These are phyloP conservation scores for Collybia sordida DNA, from an alignment of 768 basidiomycete species.

Conservation along the genomic window DNA sequence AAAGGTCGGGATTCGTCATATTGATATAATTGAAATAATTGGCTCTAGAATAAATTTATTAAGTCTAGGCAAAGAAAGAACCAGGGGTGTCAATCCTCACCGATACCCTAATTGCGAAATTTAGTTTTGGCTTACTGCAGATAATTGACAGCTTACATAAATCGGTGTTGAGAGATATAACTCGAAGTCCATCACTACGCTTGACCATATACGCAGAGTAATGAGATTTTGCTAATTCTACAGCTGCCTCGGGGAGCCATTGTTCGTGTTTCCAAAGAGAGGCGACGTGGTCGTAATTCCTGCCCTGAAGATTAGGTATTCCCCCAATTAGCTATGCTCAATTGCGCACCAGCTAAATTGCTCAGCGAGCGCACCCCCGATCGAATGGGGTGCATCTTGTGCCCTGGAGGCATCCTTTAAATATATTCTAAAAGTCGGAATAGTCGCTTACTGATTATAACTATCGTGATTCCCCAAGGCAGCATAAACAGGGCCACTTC, in stretches of 20 bases:
- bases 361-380: conserved; percentile 51
- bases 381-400: conserved; percentile 58
- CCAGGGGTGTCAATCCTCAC: conserved; percentile 16
- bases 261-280: conserved; percentile 67
- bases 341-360: conserved; percentile 63
- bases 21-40: conserved; percentile 83
- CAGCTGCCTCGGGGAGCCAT: conserved; percentile 63
- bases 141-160: conserved; percentile 48
- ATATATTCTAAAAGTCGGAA: neutral
- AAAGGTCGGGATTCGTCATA: conserved; percentile 63
- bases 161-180: conserved; percentile 78
- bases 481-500: conserved; percentile 71
- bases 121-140: too few relatives aligned
- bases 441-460: conserved; percentile 53
- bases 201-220: conserved; percentile 74
- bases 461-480: conserved; percentile 79
- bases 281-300: conserved; percentile 80
- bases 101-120: conserved; percentile 28
- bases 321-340: neutral
- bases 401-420: conserved; percentile 33
- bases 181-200: conserved; percentile 61
- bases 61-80: neutral
- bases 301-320: conserved; percentile 17
- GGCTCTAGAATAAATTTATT: conserved; percentile 31
- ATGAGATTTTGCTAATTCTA: conserved; percentile 59